A percentile compares a stretch with the other conserved stretches of the same genome.
phyloP scores from a whole-genome alignment of 176 grass and related monocot genomes.

The Canna indica region DNA sequence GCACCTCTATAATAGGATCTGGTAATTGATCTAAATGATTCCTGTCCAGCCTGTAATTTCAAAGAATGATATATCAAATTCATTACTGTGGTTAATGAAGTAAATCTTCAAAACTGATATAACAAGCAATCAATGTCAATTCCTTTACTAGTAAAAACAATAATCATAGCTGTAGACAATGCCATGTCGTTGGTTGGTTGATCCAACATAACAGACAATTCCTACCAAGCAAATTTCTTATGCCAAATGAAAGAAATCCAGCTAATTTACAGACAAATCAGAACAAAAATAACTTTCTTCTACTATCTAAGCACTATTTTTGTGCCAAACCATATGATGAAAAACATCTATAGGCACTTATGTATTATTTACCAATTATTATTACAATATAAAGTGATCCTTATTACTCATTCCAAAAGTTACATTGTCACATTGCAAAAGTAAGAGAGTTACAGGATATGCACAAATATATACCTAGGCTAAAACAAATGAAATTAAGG shows the following conservation, averaged over 20 bases:
- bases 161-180: neutral
- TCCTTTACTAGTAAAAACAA: neutral
- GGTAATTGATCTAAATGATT: conserved; percentile 78
- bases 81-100: neutral
- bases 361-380: no score
- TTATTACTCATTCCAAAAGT: no score
- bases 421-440: no score
- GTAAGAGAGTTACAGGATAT: no score
- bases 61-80: conserved; percentile 10
- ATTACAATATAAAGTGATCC: no score
- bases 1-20: conserved; percentile 75
- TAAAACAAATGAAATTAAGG: no score
- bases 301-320: neutral
- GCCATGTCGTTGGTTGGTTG: neutral
- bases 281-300: neutral
- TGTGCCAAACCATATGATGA: neutral
- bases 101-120: neutral
- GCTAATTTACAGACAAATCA: neutral
- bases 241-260: neutral
- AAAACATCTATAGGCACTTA: no score
- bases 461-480: no score
- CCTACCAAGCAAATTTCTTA: neutral
- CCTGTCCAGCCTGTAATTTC: conserved; percentile 53
- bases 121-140: neutral
- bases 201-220: neutral